phyloP scores from a whole-genome alignment of 1,284 basidiomycete species.

The Microbotryum lychnidis-dioicae region DNA sequence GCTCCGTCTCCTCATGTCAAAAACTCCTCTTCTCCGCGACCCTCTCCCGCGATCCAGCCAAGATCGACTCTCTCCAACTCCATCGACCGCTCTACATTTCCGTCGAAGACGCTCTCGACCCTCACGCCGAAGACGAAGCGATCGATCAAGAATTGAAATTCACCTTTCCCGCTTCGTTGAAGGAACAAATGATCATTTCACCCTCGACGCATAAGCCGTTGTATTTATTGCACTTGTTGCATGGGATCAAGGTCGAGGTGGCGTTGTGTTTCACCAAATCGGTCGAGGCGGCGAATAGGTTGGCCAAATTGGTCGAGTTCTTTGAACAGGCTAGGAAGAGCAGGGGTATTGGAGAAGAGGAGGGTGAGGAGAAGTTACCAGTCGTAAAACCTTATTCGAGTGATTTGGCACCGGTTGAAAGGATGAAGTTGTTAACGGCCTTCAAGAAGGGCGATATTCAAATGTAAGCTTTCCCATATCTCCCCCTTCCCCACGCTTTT shows the following conservation, averaged over 20 bases:
- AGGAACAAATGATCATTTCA: constrained; percentile 84
- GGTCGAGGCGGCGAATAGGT: constrained; percentile 75
- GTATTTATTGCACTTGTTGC: constrained; percentile 76
- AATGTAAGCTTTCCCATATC: constrained; percentile 51
- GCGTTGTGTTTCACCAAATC: constrained; percentile 93
- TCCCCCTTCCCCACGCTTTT: background rate
- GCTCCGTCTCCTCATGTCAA: constrained; percentile 52
- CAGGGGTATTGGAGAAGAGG: constrained; percentile 18
- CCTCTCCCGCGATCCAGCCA: constrained; percentile 84
- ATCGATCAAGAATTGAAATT: constrained; percentile 61
- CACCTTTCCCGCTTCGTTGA: constrained; percentile 66
- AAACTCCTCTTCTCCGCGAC: constrained; percentile 97
- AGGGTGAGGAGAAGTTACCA: constrained; percentile 38
- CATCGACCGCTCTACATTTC: constrained; percentile 80
- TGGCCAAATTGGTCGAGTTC: constrained; percentile 73
- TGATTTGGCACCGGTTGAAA: constrained; percentile 65
- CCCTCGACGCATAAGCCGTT: constrained; percentile 77
- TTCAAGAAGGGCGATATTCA: constrained; percentile 77
- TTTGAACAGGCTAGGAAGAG: constrained; percentile 48
- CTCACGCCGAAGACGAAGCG: constrained; percentile 39
- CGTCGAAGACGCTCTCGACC: constrained; percentile 50
- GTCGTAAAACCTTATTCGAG: constrained; percentile 71
- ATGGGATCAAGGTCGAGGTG: constrained; percentile 53
- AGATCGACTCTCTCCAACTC: constrained; percentile 73
- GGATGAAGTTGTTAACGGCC: constrained; percentile 65